Evolutionary conservation across 2,329 filamentous ascomycete genomes (phyloP), one percentile per base, ranked within the genome.

Genomic region (Verticillium alfalfae): DNA sequence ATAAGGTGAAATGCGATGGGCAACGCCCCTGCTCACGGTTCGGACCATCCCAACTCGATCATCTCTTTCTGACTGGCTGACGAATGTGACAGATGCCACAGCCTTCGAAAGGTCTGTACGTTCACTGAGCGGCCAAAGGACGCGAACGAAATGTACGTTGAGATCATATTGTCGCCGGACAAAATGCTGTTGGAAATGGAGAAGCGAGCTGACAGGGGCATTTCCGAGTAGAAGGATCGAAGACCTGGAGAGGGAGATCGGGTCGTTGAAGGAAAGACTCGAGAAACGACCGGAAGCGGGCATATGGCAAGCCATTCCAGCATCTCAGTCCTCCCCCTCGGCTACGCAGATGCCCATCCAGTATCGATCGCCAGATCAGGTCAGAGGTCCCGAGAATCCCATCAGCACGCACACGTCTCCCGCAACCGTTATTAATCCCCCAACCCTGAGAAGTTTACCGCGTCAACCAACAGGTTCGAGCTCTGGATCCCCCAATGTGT

Each of bases 21-120:
- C 64, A 65, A 22, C 63, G 66, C 5, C 70, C 70, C 16, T 70
- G 70, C 56, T 68, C 69, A 38, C 63, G 70, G 69, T 37, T 37
- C 36, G 13, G 36, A 9, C 36, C 36, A 37, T 37, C 36, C 5
- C 13, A 9, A 13, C 36, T 10, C 36, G 36, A 37, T 37, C 9
- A 37, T 37, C 36, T 31, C 26, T 31, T 31, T 31, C 26, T 31
- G 36, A 10, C 13, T 41, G n/a, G 41, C 60, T 63, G 34, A 64
- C 57, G 13, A 18, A 39, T 7, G 34, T 22, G 3, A 26, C 31
- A 71, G 69, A 41, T 71, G 70, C 49, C 63, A 60, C 9, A 58
- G 41, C 9, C 59, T 67, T n/a, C 65, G 55, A 7, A 71, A 68
- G 60, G 45, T 34, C 9, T 71, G 70, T 55, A 58, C 61, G 9